Conservation (phyloP, 495 filamentous ascomycete genomes). For the Hypoxylon fragiforme region DNA sequence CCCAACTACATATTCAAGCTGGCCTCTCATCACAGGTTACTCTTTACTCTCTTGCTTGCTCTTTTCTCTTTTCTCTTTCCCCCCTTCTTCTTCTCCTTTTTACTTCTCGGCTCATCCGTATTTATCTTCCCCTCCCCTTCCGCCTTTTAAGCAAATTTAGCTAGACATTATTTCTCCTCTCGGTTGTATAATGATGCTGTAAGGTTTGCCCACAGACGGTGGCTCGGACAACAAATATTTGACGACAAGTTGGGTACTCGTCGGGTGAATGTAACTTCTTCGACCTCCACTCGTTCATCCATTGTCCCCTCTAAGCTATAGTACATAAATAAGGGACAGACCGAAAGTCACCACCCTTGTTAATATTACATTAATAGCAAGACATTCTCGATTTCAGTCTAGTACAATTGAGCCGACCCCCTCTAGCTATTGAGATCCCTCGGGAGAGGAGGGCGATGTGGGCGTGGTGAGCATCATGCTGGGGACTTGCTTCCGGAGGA, state of each 20-base stretch:
- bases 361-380: slow-evolving; percentile 31
- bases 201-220: neutral
- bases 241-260: slow-evolving; percentile 3
- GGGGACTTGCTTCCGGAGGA: slow-evolving; percentile 70
- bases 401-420: slow-evolving; percentile 4
- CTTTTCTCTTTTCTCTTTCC: slow-evolving; percentile 2
- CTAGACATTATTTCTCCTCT: slow-evolving; percentile 23
- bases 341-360: neutral
- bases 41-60: neutral
- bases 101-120: too few relatives aligned
- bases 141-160: slow-evolving; percentile 19
- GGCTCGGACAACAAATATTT: too few relatives aligned
- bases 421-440: slow-evolving; percentile 6
- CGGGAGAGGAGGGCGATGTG: slow-evolving; percentile 16
- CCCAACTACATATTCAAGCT: slow-evolving; percentile 33
- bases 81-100: neutral
- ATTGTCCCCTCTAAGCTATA: slow-evolving; percentile 23
- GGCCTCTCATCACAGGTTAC: slow-evolving; percentile 8
- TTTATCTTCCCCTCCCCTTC: slow-evolving; percentile 1
- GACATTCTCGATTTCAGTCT: slow-evolving; percentile 2
- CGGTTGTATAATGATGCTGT: slow-evolving; percentile 2
- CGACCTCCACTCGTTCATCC: slow-evolving; percentile 2
- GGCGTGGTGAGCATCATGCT: slow-evolving; percentile 57
- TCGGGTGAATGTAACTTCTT: slow-evolving; percentile 2
- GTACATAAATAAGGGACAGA: slow-evolving; percentile 16